These are phyloP conservation scores for Amanita phalloides DNA, from an alignment of 768 basidiomycete species.

Conservation along the genomic window DNA sequence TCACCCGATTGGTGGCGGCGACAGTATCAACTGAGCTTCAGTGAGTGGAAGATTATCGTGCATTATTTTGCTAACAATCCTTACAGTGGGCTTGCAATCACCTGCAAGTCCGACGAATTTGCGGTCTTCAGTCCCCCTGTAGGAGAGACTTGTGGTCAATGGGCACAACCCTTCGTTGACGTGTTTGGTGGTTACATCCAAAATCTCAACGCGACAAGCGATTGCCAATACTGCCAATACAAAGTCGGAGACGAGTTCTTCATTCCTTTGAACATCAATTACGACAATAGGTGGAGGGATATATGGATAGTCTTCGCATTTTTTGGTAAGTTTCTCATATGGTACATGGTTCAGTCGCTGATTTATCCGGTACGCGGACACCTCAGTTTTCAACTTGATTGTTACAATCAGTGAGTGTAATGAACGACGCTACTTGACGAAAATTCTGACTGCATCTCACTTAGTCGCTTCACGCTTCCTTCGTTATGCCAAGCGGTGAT, in stretches of 20 bases:
- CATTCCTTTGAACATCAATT: conserved; percentile 55
- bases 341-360: not conserved
- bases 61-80: conserved; percentile 6
- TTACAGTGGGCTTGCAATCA: conserved; percentile 47
- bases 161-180: conserved; percentile 58
- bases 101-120: conserved; percentile 64
- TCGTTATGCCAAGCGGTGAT: conserved; percentile 51
- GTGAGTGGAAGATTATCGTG: conserved; percentile 21
- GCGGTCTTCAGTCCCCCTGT: conserved; percentile 59
- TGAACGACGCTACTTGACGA: not conserved
- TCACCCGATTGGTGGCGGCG: conserved; percentile 60
- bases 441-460: conserved; percentile 9
- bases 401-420: conserved; percentile 35
- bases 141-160: conserved; percentile 61
- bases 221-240: conserved; percentile 71
- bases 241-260: conserved; percentile 61
- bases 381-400: conserved; percentile 59
- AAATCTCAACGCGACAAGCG: conserved; percentile 44
- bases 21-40: conserved; percentile 74
- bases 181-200: conserved; percentile 65
- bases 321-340: conserved; percentile 27
- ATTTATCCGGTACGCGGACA: not conserved
- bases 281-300: conserved; percentile 58
- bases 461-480: conserved; percentile 60
- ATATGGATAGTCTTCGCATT: conserved; percentile 55